Evolutionary conservation across 768 basidiomycete genomes (phyloP), one percentile per base, ranked within the genome.

Genomic region (Mrakia frigida): DNA sequence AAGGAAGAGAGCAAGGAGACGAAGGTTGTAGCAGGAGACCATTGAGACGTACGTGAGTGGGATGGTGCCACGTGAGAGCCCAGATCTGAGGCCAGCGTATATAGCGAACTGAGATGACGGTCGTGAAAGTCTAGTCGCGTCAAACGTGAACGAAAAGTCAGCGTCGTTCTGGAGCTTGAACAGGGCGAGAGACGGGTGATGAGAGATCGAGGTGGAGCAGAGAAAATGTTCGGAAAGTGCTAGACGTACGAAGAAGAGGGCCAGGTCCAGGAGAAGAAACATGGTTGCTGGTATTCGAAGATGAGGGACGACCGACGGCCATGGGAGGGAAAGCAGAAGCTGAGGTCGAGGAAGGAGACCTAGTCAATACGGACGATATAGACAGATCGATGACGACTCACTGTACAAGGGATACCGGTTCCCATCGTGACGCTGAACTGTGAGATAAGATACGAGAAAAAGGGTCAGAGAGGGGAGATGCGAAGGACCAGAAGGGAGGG

Each of bases 311-410:
- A 79, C 53, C 0, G 31, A 4, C 10, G 77, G 74, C 72, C 78
- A 79, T 6, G 79, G 79, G n/a, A 73, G 53, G 50, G 70, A 72
- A 39, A 78, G 53, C 25, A 79, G 43, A 1, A 79, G 70, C 65
- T 68, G 35, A 39, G 37, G 37, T 37, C 73, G 69, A 46, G 33
- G 39, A 37, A 39, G 61, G 46, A 65, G 65, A 31, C 52, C 50
- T 11, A 37, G 31, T 46, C 21, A 52, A 13, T 13, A 33, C 16
- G 23, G 3, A 28, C 35, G 39, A 6, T 2, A 43, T 14, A 46
- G 23, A 25, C 6, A 2, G 65, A 14, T 67, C 16, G 25, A 56
- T n/a, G 37, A 9, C 46, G 6, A 56, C 35, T 67, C 16, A 67
- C 74, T 1, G 73, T 78, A 28, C 68, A 69, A n/a, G 65, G 53